phyloP scores from a whole-genome alignment of 2,329 filamentous ascomycete species.

The Ceratocystis diversiconidia region DNA sequence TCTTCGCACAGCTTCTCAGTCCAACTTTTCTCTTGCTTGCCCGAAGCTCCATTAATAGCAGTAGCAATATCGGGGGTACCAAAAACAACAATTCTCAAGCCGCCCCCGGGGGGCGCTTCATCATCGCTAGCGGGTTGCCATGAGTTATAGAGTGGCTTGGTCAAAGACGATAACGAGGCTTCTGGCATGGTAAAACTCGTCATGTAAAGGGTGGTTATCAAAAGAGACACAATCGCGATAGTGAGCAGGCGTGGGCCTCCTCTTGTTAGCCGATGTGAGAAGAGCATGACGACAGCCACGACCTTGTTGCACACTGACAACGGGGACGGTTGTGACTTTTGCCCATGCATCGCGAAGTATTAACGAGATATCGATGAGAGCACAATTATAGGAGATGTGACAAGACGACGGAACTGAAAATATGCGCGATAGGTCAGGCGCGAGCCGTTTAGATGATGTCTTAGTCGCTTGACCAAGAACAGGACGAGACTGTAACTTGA shows the following conservation, averaged over 20 bases:
- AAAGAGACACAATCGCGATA: conserved; percentile 22
- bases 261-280: conserved; percentile 31
- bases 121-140: conserved; percentile 22
- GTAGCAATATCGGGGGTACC: conserved; percentile 33
- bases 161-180: conserved; percentile 14
- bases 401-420: neutral
- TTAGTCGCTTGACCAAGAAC: neutral
- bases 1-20: conserved; percentile 36
- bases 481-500: neutral
- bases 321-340: conserved; percentile 6
- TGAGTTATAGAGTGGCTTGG: conserved; percentile 17
- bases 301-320: conserved; percentile 6
- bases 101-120: conserved; percentile 22
- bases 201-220: conserved; percentile 22
- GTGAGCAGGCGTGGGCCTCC: conserved; percentile 25
- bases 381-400: neutral
- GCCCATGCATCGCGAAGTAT: conserved; percentile 4
- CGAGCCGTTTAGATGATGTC: neutral
- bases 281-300: conserved; percentile 20
- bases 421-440: neutral
- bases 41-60: conserved; percentile 24
- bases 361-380: too few relatives aligned
- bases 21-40: conserved; percentile 27
- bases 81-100: conserved; percentile 38
- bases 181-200: conserved; percentile 18